Conservation (phyloP, 495 filamentous ascomycete genomes). For the Chlorociboria aeruginascens region DNA sequence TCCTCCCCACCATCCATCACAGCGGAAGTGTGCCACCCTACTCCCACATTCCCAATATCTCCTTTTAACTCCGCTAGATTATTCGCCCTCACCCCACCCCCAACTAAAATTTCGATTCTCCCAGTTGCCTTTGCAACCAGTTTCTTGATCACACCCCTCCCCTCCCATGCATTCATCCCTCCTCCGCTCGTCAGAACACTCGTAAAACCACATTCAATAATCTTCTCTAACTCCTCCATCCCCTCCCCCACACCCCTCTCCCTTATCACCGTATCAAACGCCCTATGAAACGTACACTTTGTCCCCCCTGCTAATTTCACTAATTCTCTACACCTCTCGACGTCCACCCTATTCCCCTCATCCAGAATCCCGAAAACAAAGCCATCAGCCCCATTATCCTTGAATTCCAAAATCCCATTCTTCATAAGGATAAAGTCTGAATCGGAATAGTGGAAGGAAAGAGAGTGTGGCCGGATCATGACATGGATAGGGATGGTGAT, state of each 20-base stretch:
- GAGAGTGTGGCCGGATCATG: slow-evolving; percentile 35
- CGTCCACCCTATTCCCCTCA: slow-evolving; percentile 22
- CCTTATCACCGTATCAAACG: slow-evolving; percentile 31
- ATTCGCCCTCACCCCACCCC: slow-evolving; percentile 23
- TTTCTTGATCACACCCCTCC: slow-evolving; percentile 16
- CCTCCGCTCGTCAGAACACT: slow-evolving; percentile 38
- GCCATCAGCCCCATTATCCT: slow-evolving; percentile 27
- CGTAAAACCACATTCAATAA: slow-evolving; percentile 31
- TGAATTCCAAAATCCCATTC: slow-evolving; percentile 23
- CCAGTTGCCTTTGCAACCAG: slow-evolving; percentile 8
- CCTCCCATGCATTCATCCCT: slow-evolving; percentile 27
- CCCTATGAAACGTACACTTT: slow-evolving; percentile 43
- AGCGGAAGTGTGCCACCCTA: slow-evolving; percentile 30
- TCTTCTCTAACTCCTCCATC: slow-evolving; percentile 21
- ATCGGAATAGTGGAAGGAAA: slow-evolving; percentile 29
- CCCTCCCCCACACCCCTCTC: slow-evolving; percentile 11
- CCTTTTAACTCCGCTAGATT: slow-evolving; percentile 24
- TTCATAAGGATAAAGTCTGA: slow-evolving; percentile 31
- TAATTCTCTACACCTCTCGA: slow-evolving; percentile 24
- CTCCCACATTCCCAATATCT: slow-evolving; percentile 14
- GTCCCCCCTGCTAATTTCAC: slow-evolving; percentile 26
- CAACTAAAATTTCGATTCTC: slow-evolving; percentile 15
- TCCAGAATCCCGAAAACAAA: slow-evolving; percentile 39
- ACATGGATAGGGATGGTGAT: slow-evolving; percentile 32
- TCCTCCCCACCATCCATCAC: slow-evolving; percentile 10